Base-by-base conservation (phyloP, 2,329 filamentous ascomycete genomes). In the Knoxdaviesia capensis region DNA sequence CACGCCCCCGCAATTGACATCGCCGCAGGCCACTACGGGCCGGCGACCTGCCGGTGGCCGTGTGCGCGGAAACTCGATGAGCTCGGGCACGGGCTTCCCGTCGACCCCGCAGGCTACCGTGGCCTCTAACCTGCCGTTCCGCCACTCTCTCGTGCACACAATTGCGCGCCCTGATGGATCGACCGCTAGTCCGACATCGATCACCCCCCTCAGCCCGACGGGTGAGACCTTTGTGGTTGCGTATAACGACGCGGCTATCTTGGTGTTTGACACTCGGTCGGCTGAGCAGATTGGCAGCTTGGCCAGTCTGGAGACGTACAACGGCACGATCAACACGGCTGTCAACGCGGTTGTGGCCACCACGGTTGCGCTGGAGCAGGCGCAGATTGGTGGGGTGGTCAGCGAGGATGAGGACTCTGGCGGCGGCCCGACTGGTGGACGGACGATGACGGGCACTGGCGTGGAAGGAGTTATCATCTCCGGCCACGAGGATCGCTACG, bases 391-490 rank as follows among this genome's bases (percentile, higher is more conserved):
- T 9, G 66, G 74, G 32, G 68, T 71, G 7, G 53, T 46, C 28
- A 60, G 80, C 3, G 81, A 85, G 32, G 84, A 93, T 44, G 84
- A 92, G 47, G 67, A 71, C 7, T 58, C 56, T n/a, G 71, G 82
- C 1, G 80, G 80, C 37, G 85, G 86, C 1, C 85, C 88, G 5
- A 96, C 90, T 0, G 74, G 74, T 7, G 82, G 83, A 29, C 62
- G 68, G 32, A 64, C 65, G 1, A 68, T 68, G 62, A 77, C 78
- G 6, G 80, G 77, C 41, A 84, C 80, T 44, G 81, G 81, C 33
- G 77, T 94, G 1, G 87, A 94, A 58, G 90, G 90, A 8, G 83
- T 92, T 28, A 82, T 98, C 45, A 94, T 98, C 49, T 92, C 83
- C 47, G 90, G 90, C 48, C 88, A 98, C 56, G 90, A 98, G 64